Base-by-base conservation (phyloP, 2,329 filamentous ascomycete genomes). In the Diaporthe caulivora region DNA sequence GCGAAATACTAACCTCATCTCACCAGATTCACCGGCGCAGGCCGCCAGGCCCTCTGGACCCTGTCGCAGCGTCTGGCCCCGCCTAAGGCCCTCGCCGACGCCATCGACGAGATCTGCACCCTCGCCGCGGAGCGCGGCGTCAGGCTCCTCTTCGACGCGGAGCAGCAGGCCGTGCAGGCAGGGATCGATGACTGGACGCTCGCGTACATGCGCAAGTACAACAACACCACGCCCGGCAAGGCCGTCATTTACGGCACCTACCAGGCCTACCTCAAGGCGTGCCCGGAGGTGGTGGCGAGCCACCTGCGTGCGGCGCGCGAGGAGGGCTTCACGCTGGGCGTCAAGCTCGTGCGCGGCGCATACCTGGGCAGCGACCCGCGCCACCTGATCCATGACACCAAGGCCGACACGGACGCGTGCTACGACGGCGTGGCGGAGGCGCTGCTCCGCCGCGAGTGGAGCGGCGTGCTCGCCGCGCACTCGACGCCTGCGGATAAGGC, bases 141-240 rank as follows among this genome's bases (percentile, higher is more conserved):
- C 3, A 88, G 90, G 3, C 87, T 98, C 1, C 89, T 97, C 2
- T 94, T 97, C 75, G 94, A 97, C 76, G 95, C 95, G 1, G 95
- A 98, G 83, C 94, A 97, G 82, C 91, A 92, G 72, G 88, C 90
- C 71, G 88, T 97, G 40, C 94, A 97, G 83, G 85, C 88, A 8
- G 94, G 94, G 10, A 96, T 97, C 75, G 92, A 97, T 80, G 88
- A 90, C 77, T 96, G 95, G 93, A 94, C 92, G 7, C 83, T 97
- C 65, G 84, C 88, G n/a, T 92, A 95, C 77, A 94, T 95, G 86
- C 89, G 90, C 78, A 91, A 89, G 80, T 95, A 94, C 86, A 97
- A 97, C 84, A 89, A 85, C 0, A 29, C 49, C 15, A 54, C 42
- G 9, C 78, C 82, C 1, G 88, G 88, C 42, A 86, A 88, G 70